These are phyloP conservation scores for Fusarium albosuccineum DNA, from an alignment of 2,329 filamentous ascomycete genomes.

Conservation along the genomic window DNA sequence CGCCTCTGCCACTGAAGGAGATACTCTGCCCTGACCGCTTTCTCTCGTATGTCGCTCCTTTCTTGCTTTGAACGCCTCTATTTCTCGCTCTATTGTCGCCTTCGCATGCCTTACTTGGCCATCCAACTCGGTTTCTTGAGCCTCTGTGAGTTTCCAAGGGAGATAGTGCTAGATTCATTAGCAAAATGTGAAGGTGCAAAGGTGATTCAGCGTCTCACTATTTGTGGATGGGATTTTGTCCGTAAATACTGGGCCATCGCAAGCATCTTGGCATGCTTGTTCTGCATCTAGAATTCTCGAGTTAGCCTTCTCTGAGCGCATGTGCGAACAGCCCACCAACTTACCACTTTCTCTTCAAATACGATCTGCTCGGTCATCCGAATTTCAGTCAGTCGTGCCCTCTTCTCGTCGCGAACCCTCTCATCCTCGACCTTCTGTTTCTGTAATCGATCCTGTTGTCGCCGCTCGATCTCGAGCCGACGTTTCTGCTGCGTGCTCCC, in stretches of 20 bases:
- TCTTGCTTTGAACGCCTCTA: conserved; percentile 69
- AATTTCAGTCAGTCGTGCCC: conserved; percentile 70
- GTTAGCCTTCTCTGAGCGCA: conserved; percentile 29
- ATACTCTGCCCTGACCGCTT: conserved; percentile 31
- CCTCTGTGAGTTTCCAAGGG: conserved; percentile 79
- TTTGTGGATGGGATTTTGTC: conserved; percentile 77
- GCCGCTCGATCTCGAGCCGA: conserved; percentile 84
- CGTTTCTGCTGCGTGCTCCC: conserved; percentile 74
- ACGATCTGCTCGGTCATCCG: conserved; percentile 78
- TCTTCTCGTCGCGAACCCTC: conserved; percentile 73
- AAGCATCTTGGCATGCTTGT: conserved; percentile 79
- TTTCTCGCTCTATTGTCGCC: conserved; percentile 73
- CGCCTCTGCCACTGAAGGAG: conserved; percentile 25
- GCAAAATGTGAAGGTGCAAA: conserved; percentile 3
- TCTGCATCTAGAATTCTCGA: conserved; percentile 74
- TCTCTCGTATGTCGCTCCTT: conserved; percentile 56
- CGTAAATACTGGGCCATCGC: conserved; percentile 78
- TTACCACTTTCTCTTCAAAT: conserved; percentile 82
- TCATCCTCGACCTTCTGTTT: conserved; percentile 79
- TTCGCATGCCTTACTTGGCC: conserved; percentile 77
- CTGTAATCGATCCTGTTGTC: conserved; percentile 81
- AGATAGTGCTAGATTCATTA: conserved; percentile 77
- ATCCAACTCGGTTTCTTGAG: conserved; percentile 78
- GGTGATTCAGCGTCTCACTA: conserved; percentile 69
- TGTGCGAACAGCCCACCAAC: conserved; percentile 50